phyloP scores from a whole-genome alignment of 2,329 filamentous ascomycete species.

The Scorias spongiosa region DNA sequence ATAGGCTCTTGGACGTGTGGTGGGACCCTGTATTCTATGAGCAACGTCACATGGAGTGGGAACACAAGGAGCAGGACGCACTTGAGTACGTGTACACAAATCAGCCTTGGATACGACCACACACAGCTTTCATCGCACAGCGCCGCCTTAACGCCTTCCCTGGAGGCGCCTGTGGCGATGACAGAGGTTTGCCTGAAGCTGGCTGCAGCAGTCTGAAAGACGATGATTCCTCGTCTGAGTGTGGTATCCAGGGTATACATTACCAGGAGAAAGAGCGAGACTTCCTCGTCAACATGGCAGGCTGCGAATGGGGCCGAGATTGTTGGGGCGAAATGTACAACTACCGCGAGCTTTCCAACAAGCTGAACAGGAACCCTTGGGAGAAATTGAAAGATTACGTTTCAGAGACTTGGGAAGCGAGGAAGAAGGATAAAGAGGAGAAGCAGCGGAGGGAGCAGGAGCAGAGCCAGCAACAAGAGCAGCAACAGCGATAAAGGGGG shows the following conservation, averaged over 20 bases:
- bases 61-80: slow-evolving; percentile 95
- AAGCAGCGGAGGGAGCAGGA: neutral
- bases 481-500: too few species aligned
- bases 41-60: slow-evolving; percentile 98
- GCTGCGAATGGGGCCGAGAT: slow-evolving; percentile 90
- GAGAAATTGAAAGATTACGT: slow-evolving; percentile 41
- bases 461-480: too few species aligned
- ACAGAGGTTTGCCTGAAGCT: slow-evolving; percentile 49
- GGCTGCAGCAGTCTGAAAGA: slow-evolving; percentile 12
- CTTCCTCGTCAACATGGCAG: slow-evolving; percentile 96
- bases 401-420: slow-evolving; percentile 24
- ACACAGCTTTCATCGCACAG: slow-evolving; percentile 79
- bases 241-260: slow-evolving; percentile 43
- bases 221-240: slow-evolving; percentile 7
- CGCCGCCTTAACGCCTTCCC: slow-evolving; percentile 92
- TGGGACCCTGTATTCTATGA: slow-evolving; percentile 98
- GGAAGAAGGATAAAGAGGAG: slow-evolving; percentile 6
- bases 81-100: slow-evolving; percentile 81
- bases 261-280: slow-evolving; percentile 76
- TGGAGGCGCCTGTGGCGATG: slow-evolving; percentile 69
- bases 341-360: slow-evolving; percentile 81
- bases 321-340: slow-evolving; percentile 98
- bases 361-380: slow-evolving; percentile 71
- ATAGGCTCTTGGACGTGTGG: slow-evolving; percentile 86
- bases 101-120: slow-evolving; percentile 83